Evolutionary conservation across 805 yeast species (phyloP), one percentile per base, ranked within the genome.

Genomic region (Metschnikowia reukaufii): DNA sequence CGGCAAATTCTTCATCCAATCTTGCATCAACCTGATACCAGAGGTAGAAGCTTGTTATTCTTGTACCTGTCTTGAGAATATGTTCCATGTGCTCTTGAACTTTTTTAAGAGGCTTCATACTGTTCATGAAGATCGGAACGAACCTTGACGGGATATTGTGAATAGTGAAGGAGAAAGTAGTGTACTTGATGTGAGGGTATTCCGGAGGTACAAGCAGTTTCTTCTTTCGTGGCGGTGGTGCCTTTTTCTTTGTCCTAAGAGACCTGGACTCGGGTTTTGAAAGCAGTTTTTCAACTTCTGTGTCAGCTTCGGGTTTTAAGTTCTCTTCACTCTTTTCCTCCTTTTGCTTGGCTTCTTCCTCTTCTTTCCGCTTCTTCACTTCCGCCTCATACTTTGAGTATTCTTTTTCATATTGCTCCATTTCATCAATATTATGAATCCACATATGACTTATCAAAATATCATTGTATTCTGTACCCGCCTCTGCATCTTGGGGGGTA

Each of bases 11-110:
- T 52, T 83, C 88, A 61, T 87, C 94, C 44, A 81, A 78, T 38
- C 78, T 74, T 0, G 89, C 91, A 63, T 86, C 94, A 9, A 92
- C 73, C 56, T 86, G 88, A 58, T 84, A 88, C 96, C 97, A 90
- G 17, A 89, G 68, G 60, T 85, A 78, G 55, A 81, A 80, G 29
- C 79, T 79, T 5, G 84, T 68, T 3, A 82, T 66, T 48, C 89
- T 73, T 1, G 73, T 71, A 1, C 96, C 96, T 16, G 65, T 68
- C 13, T 71, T 68, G 45, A 89, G 62, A 4, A 84, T 77, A 8
- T 73, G 67, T 33, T 74, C 72, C 96, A 92, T 89, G 16, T 74
- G 66, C 15, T 67, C 64, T 40, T 75, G 78, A 0, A 84, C 92
- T 15, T 77, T 72, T 1, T 78, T 80, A 13, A 72, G 57, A 2